A percentile compares a stretch with the other conserved stretches of the same genome.
phyloP scores from a whole-genome alignment of 2,329 filamentous ascomycete genomes.

The Coleophoma cylindrospora region DNA sequence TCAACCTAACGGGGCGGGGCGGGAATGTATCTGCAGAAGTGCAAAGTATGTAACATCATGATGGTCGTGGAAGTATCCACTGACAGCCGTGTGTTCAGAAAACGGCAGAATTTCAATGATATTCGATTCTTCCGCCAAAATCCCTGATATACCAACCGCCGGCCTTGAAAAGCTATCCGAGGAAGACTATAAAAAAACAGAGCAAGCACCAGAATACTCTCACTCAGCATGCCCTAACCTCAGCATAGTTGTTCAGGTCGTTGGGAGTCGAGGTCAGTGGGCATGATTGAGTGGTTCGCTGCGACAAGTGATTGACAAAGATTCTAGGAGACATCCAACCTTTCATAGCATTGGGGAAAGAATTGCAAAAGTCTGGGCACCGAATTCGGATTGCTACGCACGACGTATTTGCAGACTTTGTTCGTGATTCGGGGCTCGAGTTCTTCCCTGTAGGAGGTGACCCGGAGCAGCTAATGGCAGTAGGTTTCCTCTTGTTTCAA shows the following conservation, averaged over 20 bases:
- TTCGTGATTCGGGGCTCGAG: conserved; percentile 62
- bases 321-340: conserved; percentile 70
- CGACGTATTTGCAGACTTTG: conserved; percentile 57
- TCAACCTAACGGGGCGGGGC: not conserved
- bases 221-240: conserved; percentile 22
- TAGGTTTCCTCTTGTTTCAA: not conserved
- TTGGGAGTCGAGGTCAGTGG: conserved; percentile 52
- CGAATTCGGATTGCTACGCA: conserved; percentile 69
- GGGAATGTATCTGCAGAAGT: not conserved
- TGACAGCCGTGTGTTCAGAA: not conserved
- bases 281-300: not conserved
- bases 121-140: not conserved
- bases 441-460: conserved; percentile 66
- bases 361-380: conserved; percentile 59
- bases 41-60: not conserved
- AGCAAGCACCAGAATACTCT: not conserved
- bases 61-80: not conserved
- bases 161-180: not conserved
- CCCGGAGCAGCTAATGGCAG: conserved; percentile 34
- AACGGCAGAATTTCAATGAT: not conserved
- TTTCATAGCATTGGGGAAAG: conserved; percentile 63
- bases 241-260: conserved; percentile 68
- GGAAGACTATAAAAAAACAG: not conserved
- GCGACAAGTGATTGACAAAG: conserved; percentile 36
- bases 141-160: not conserved